Percentiles rank a stretch among this genome's conserved stretches.
Conservation (phyloP, 2,329 filamentous ascomycete genomes). For the Penicillium concentricum region DNA sequence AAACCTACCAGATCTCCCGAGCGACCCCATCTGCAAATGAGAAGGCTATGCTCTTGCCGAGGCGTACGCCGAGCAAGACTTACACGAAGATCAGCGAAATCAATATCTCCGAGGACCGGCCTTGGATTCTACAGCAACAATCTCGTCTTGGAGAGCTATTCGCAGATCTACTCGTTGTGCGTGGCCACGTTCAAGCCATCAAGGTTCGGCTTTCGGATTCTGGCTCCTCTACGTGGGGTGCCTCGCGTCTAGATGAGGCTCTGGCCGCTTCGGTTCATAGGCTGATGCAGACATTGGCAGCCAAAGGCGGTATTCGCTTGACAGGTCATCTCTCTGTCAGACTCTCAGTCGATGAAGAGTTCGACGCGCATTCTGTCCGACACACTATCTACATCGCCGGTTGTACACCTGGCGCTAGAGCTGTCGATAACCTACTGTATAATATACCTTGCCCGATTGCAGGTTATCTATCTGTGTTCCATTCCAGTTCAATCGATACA, state of each 20-base stretch:
- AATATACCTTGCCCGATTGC: conserved; percentile 27
- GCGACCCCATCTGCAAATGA: conserved; percentile 49
- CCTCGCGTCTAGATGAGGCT: conserved; percentile 55
- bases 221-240: conserved; percentile 65
- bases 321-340: conserved; percentile 74
- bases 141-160: conserved; percentile 66
- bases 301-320: conserved; percentile 49
- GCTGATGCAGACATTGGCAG: conserved; percentile 62
- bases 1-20: conserved; percentile 63
- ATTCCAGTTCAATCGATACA: conserved; percentile 15
- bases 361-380: conserved; percentile 32
- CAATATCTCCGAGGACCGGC: conserved; percentile 52
- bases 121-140: conserved; percentile 70
- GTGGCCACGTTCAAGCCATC: conserved; percentile 64
- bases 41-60: conserved; percentile 58
- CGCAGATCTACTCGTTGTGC: conserved; percentile 68
- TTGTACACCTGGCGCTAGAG: conserved; percentile 31
- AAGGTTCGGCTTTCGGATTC: conserved; percentile 63
- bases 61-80: conserved; percentile 54
- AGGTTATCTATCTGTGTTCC: conserved; percentile 29
- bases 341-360: conserved; percentile 60
- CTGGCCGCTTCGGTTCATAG: conserved; percentile 61
- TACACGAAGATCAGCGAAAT: conserved; percentile 55
- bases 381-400: conserved; percentile 35
- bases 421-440: conserved; percentile 30